Evolutionary conservation across 805 yeast genomes (phyloP), one percentile per base, ranked within the genome.

Genomic region (Pichia ethanolica): DNA sequence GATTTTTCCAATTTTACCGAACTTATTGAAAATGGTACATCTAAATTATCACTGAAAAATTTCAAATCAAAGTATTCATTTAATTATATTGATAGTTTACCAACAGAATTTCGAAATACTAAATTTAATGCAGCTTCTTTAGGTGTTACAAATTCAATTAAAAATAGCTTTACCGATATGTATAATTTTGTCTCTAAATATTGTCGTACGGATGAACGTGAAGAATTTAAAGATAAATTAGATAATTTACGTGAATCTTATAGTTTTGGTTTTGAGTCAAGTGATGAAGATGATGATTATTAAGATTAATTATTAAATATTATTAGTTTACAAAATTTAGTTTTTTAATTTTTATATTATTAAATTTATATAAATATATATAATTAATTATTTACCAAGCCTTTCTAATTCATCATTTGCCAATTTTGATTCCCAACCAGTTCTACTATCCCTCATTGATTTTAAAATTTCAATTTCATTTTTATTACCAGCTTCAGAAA

Each of bases 121-220:
- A 42, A 41, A 10, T n/a, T 45, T 4, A 55, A 52, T 6, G 38
- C 42, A 1, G 47, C 59, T 1, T 47, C 60, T 1, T 51, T 67
- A 26, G 54, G 49, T 1, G 48, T 61, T 0, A 56, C 66, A 4
- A 59, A 66, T 40, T 56, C 58, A 32, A 53, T 66, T 7, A 55
- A 60, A 32, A 25, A 42, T 8, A 40, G 52, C 47, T 51, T 66
- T 28, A 48, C 45, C 12, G 52, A 48, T 7, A 63, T 63, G 66
- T 56, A 59, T 7, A 52, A 56, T 11, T 45, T 59, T 7, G 65
- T 67, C 5, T 49, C 57, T 1, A 59, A 56, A 39, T 56, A 47
- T 39, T 59, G 69, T 42, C 52, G 62, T 26, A 61, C 68, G 12
- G 84, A 79, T 52, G 84, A 79, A 36, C 67, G 79, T 51, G 79